Conservation (phyloP, 2,329 filamentous ascomycete genomes). For the Orbilia oligospora region DNA sequence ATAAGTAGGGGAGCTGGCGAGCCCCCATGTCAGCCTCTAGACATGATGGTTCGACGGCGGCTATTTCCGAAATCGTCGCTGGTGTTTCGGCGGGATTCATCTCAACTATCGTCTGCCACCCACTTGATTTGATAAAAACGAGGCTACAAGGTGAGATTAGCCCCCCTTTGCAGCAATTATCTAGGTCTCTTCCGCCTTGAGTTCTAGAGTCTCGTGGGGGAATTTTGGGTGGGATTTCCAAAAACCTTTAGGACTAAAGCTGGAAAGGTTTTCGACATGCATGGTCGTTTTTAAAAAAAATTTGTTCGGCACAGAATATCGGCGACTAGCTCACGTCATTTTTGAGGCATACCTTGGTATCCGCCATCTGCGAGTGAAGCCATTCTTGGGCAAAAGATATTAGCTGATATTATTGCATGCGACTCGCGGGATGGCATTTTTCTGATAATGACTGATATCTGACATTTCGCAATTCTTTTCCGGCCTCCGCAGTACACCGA, state of each 20-base stretch:
- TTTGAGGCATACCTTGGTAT: slow-evolving; percentile 2
- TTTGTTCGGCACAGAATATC: slow-evolving; percentile 71
- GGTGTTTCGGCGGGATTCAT: slow-evolving; percentile 90
- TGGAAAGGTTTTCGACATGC: slow-evolving; percentile 9
- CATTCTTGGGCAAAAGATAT: slow-evolving; percentile 35
- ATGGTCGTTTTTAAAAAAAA: slow-evolving; percentile 61
- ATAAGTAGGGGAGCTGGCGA: slow-evolving; percentile 15
- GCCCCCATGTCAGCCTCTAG: slow-evolving; percentile 49
- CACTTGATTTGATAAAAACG: slow-evolving; percentile 96
- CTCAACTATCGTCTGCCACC: slow-evolving; percentile 89
- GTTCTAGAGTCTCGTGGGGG: slow-evolving; percentile 9
- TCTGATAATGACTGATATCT: slow-evolving; percentile 31
- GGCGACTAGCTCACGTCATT: slow-evolving; percentile 60
- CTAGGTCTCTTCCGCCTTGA: slow-evolving; percentile 3
- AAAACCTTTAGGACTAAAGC: neutral
- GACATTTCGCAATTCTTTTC: slow-evolving; percentile 23
- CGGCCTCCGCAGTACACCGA: slow-evolving; percentile 43
- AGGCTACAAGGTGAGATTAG: slow-evolving; percentile 82
- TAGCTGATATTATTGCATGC: slow-evolving; percentile 29
- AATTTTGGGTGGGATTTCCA: neutral
- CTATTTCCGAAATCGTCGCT: slow-evolving; percentile 86
- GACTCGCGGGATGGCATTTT: slow-evolving; percentile 5
- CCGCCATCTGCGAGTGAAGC: neutral
- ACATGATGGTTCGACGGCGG: slow-evolving; percentile 74
- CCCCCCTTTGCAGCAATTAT: neutral